Evolutionary conservation across 305 asterid species (phyloP), one percentile per base, ranked within the genome.

Genomic region (Coffea humblotiana): DNA sequence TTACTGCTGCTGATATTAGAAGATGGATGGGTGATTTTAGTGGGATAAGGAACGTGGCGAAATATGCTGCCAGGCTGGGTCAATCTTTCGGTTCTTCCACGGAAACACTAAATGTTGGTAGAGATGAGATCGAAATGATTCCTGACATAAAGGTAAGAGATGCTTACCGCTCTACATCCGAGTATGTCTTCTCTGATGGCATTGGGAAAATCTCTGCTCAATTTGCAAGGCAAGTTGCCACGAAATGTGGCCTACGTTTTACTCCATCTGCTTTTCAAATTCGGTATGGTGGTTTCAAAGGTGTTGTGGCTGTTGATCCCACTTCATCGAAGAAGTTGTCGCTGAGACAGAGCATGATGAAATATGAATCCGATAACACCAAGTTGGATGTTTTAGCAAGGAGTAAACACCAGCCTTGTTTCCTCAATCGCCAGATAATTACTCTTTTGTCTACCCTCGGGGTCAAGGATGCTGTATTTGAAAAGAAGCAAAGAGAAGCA

Each of bases 41-140:
- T 7, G 58, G 78, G 71, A 95, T 95, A 76, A 87, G 84, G 80
- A 95, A 95, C 16, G 98, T 95, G 77, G 97, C 99, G 1, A 95
- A 93, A 83, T 95, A 92, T 84, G 97, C 98, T 40, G 97, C 99
- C 2, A 89, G 99, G 83, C 98, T 95, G 43, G 99, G 98, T 37
- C 99, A 92, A 80, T 95, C 99, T 23, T 95, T 95, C 64, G 89
- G 99, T 79, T 95, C 99, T n/a, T 95, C 99, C 25, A 92, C 77
- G 1, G 99, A 95, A 83, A 93, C 98, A 5, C 82, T 89, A 8
- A 92, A 82, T 75, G 97, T 93, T 72, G 43, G n/a, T 16, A 63
- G 54, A 76, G 27, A 87, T 37, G 99, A 95, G 87, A 72, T 88
- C 72, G 88, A 89, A 56, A 51, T 43, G 16, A 91, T 91, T 84